A percentile compares a stretch with the other conserved stretches of the same genome.
phyloP scores from a whole-genome alignment of 169 alveolate genomes.

The Hammondia hammondi region DNA sequence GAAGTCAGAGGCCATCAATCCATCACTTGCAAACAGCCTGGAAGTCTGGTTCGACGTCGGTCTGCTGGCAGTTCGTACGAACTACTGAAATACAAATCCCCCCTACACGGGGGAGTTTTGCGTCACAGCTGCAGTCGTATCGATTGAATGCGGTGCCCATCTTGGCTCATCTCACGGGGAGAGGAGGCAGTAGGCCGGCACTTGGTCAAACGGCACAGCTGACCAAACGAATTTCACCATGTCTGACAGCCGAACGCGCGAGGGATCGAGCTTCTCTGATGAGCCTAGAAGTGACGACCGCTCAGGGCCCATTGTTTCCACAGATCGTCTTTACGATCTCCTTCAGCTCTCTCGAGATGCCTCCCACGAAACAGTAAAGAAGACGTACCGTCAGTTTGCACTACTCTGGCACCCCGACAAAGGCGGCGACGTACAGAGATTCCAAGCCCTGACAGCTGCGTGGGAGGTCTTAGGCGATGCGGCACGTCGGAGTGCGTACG shows the following conservation, averaged over 20 bases:
- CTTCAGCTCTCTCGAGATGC: conserved; percentile 71
- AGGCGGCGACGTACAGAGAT: conserved; percentile 90
- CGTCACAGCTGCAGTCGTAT: too few relatives aligned
- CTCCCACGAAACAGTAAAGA: conserved; percentile 79
- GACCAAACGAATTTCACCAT: not conserved
- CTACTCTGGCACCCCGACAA: conserved; percentile 90
- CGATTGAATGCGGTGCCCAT: too few relatives aligned
- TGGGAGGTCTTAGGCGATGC: conserved; percentile 89
- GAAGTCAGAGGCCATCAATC: too few relatives aligned
- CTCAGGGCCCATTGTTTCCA: not conserved
- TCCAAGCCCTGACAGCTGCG: conserved; percentile 87
- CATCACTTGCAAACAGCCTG: too few relatives aligned
- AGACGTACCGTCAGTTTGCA: conserved; percentile 85
- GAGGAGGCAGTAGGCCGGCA: too few relatives aligned
- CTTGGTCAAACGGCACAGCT: too few relatives aligned
- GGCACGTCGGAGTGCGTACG: conserved; percentile 87
- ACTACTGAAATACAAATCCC: too few relatives aligned
- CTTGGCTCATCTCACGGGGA: too few relatives aligned
- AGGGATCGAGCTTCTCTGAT: not conserved
- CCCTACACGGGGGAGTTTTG: too few relatives aligned
- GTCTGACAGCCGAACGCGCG: not conserved
- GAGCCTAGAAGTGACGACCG: not conserved
- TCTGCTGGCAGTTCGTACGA: too few relatives aligned
- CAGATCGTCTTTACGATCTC: conserved; percentile 67
- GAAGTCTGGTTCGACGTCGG: too few relatives aligned